phyloP scores from a whole-genome alignment of 2,329 filamentous ascomycete genomes.

The Exophiala spinifera region DNA sequence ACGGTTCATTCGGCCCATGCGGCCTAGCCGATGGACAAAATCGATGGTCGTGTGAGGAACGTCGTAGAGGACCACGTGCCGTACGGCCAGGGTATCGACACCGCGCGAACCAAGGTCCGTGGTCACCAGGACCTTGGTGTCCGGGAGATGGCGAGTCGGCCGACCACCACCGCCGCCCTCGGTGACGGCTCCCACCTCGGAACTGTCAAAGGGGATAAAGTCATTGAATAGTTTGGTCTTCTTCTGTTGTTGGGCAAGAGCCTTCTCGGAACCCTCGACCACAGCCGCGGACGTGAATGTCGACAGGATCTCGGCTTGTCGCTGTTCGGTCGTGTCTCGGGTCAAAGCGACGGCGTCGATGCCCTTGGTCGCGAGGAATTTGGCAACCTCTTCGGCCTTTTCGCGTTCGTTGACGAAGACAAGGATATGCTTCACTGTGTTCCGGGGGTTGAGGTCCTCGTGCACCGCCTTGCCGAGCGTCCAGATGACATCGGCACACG shows the following conservation, averaged over 20 bases:
- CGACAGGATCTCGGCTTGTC: constrained; percentile 72
- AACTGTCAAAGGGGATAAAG: constrained; percentile 40
- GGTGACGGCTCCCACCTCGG: constrained; percentile 35
- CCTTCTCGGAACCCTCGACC: constrained; percentile 23
- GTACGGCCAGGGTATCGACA: constrained; percentile 88
- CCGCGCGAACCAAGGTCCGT: constrained; percentile 90
- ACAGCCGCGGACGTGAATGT: constrained; percentile 60
- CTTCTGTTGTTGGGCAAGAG: constrained; percentile 12
- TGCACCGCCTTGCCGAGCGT: constrained; percentile 78
- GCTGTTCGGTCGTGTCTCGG: constrained; percentile 74
- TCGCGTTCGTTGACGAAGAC: constrained; percentile 98
- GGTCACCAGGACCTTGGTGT: constrained; percentile 87
- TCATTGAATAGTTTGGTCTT: constrained; percentile 31
- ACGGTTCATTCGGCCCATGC: constrained; percentile 88
- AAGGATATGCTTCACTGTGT: constrained; percentile 71
- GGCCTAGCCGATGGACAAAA: constrained; percentile 92
- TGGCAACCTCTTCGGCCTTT: constrained; percentile 74
- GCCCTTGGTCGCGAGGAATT: constrained; percentile 77
- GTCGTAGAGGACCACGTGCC: constrained; percentile 90
- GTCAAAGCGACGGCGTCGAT: constrained; percentile 84
- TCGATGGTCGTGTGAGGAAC: constrained; percentile 98
- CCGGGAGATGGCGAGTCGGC: constrained; percentile 57
- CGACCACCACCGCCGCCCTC: constrained; percentile 29
- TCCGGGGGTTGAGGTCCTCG: constrained; percentile 52
- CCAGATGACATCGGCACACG: constrained; percentile 93